Conservation (phyloP, 2,329 filamentous ascomycete genomes). For the Fusarium sp. region DNA sequence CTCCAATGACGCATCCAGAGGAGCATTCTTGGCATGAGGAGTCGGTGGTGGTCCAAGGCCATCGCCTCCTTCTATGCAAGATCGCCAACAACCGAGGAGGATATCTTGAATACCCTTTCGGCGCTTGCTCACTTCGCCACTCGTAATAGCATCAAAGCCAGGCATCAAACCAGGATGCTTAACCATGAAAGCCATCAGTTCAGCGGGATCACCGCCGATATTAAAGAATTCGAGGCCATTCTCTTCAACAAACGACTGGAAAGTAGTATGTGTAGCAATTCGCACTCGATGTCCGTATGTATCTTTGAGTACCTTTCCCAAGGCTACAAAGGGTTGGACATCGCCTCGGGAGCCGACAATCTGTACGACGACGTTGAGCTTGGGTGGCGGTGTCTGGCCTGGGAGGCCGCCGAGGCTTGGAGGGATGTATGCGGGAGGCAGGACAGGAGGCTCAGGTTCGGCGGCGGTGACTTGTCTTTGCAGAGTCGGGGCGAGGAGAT, state of each 20-base stretch:
- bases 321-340: slow-evolving; percentile 80
- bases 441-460: slow-evolving; percentile 57
- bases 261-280: slow-evolving; percentile 78
- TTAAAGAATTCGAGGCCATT: slow-evolving; percentile 81
- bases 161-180: slow-evolving; percentile 90
- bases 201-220: slow-evolving; percentile 80
- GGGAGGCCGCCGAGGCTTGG: slow-evolving; percentile 76
- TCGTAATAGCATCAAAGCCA: slow-evolving; percentile 79
- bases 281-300: slow-evolving; percentile 78
- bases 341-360: slow-evolving; percentile 81
- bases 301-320: slow-evolving; percentile 74
- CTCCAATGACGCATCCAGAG: slow-evolving; percentile 53
- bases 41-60: slow-evolving; percentile 65
- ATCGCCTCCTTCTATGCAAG: slow-evolving; percentile 83
- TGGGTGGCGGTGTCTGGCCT: slow-evolving; percentile 66
- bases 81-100: slow-evolving; percentile 87
- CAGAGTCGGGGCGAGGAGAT: slow-evolving; percentile 75
- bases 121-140: slow-evolving; percentile 80
- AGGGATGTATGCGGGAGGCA: slow-evolving; percentile 78
- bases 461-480: slow-evolving; percentile 66
- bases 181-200: slow-evolving; percentile 91
- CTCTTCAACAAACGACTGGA: slow-evolving; percentile 75
- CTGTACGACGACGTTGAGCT: slow-evolving; percentile 78
- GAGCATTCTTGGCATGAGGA: slow-evolving; percentile 61
- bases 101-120: slow-evolving; percentile 82